Percentiles rank a stretch among this genome's conserved stretches.
Conservation (phyloP, 768 basidiomycete genomes). For the Pisolithus microcarpus region DNA sequence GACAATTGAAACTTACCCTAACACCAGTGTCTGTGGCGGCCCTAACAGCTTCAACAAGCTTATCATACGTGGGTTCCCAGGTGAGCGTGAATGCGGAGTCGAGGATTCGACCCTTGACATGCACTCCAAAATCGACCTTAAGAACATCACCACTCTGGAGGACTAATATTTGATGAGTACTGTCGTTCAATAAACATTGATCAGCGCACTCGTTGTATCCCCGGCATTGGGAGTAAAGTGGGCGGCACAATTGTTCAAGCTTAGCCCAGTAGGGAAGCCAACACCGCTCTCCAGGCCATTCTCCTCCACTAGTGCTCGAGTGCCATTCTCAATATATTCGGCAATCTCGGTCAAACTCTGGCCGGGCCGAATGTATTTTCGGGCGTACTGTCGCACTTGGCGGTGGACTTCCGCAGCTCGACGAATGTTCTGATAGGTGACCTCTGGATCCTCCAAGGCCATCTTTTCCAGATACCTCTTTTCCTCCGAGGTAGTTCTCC, state of each 20-base stretch:
- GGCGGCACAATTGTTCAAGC: conserved; percentile 90
- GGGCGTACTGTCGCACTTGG: conserved; percentile 78
- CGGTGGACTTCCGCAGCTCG: conserved; percentile 95
- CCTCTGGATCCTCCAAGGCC: conserved; percentile 70
- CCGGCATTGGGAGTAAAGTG: conserved; percentile 96
- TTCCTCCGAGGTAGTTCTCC: conserved; percentile 87
- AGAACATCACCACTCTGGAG: conserved; percentile 79
- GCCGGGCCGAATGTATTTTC: conserved; percentile 81
- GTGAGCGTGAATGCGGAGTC: conserved; percentile 95
- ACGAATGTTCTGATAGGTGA: conserved; percentile 85
- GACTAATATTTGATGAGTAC: conserved; percentile 40
- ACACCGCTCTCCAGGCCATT: conserved; percentile 79
- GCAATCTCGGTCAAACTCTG: conserved; percentile 94
- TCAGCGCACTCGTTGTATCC: conserved; percentile 64
- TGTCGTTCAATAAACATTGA: not conserved
- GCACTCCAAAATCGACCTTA: conserved; percentile 97
- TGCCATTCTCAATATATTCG: conserved; percentile 87
- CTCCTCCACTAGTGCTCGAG: conserved; percentile 87
- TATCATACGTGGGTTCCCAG: conserved; percentile 87
- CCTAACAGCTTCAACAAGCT: conserved; percentile 81
- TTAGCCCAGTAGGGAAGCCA: conserved; percentile 95
- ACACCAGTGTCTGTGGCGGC: conserved; percentile 93
- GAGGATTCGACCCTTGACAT: conserved; percentile 89
- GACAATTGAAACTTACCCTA: conserved; percentile 42
- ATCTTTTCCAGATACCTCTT: conserved; percentile 76